A percentile compares a stretch with the other conserved stretches of the same genome.
These are phyloP conservation scores for Diaporthe sp. DNA, from an alignment of 2,329 filamentous ascomycete genomes.

Conservation along the genomic window DNA sequence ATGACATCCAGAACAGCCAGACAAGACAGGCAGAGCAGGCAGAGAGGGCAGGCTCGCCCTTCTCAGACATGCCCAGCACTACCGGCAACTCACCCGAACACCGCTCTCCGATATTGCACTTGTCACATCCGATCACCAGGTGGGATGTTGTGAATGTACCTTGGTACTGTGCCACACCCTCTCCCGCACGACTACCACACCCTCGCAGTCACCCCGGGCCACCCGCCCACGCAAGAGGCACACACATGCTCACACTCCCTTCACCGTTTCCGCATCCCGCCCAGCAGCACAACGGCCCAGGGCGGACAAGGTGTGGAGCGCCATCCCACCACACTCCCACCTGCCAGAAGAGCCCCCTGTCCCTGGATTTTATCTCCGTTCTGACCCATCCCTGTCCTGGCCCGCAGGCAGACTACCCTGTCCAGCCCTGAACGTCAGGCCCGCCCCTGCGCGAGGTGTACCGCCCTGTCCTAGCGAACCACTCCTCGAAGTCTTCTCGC, in stretches of 20 bases:
- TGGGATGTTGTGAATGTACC: slow-evolving; percentile 5
- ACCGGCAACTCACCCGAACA: slow-evolving; percentile 26
- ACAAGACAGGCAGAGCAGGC: neutral
- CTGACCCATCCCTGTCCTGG: slow-evolving; percentile 26
- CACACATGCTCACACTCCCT: slow-evolving; percentile 3
- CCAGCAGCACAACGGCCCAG: slow-evolving; percentile 11
- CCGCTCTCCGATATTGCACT: slow-evolving; percentile 10
- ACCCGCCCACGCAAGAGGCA: neutral
- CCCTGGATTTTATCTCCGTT: slow-evolving; percentile 25
- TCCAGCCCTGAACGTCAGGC: slow-evolving; percentile 25
- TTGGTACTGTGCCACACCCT: slow-evolving; percentile 15
- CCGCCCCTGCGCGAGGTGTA: slow-evolving; percentile 23
- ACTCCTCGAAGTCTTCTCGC: slow-evolving; percentile 20
- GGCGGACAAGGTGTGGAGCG: slow-evolving; percentile 18
- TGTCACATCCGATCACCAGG: slow-evolving; percentile 24
- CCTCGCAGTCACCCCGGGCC: neutral
- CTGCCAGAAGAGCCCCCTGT: slow-evolving; percentile 26
- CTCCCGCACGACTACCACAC: neutral
- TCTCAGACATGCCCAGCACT: slow-evolving; percentile 26
- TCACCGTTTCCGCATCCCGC: slow-evolving; percentile 28
- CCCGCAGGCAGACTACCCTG: slow-evolving; percentile 12
- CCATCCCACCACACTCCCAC: slow-evolving; percentile 27
- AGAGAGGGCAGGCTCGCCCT: slow-evolving; percentile 2
- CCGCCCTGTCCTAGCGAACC: slow-evolving; percentile 26
- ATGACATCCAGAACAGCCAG: neutral